Base-by-base conservation (phyloP, 2,329 filamentous ascomycete genomes). In the Fusarium sp. region DNA sequence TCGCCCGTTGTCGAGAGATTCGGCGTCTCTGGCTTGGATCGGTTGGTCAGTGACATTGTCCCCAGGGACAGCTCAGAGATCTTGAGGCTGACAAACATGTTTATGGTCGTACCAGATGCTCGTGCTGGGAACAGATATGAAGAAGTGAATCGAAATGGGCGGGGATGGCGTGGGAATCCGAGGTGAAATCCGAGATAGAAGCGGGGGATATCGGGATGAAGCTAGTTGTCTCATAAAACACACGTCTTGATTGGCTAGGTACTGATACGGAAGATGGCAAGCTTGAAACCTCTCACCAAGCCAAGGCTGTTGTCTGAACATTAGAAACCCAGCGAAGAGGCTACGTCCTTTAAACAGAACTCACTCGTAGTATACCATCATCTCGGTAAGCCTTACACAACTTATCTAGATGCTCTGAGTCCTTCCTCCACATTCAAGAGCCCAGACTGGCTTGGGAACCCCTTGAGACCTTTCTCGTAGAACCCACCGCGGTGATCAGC, bases 1-100 rank as follows among this genome's bases (percentile, higher is more conserved):
- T 39, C 36, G 13, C 6, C 12, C 16, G 36, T 39, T 27, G 23
- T 39, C 36, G 18, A 34, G 36, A 36, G 50, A 27, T 40, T 53
- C 31, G 36, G 31, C 50, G 13, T 18, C 36, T 28, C 23, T 15
- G 34, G 31, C 31, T n/a, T 36, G n/a, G 31, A 34, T 34, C 16
- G 16, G 31, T 27, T 23, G 50, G 50, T 34, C 50, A 53, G n/a
- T 27, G 23, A 11, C 50, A 53, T 39, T 53, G 31, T 4, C 31
- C 36, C 18, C 34, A 36, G 50, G n/a, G 13, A 39, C 36, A 34
- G 13, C 10, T 16, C 23, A 12, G 34, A 53, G n/a, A 53, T 34
- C 50, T 40, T 53, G 50, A 53, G 40, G 50, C 40, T 53, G 50
- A 34, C 50, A 40, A 53, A 53, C 50, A 53, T 53, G 16, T 16